Percentiles rank a stretch among this genome's conserved stretches.
Evolutionary conservation across 2,329 filamentous ascomycete genomes (phyloP).

Genomic region (Colletotrichum noveboracense): DNA sequence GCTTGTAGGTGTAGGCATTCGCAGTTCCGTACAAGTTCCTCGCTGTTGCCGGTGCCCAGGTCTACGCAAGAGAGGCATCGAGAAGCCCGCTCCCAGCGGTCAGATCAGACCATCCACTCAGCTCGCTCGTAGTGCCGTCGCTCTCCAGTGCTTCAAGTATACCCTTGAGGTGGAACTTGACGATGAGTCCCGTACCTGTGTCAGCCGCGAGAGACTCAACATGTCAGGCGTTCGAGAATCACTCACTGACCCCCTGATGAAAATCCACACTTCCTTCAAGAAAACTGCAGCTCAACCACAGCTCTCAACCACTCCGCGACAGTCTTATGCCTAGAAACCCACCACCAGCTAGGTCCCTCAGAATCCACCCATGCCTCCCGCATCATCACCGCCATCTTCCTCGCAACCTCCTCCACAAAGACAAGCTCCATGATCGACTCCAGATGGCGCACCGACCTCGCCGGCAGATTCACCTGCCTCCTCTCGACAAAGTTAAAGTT

Average conservation of each 20-base stretch:
- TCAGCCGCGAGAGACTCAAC: neutral
- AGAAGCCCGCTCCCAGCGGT: too few relatives aligned
- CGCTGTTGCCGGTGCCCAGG: neutral
- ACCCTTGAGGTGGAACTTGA: neutral
- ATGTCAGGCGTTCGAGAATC: neutral
- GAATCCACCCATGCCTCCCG: neutral
- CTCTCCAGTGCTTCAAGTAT: too few relatives aligned
- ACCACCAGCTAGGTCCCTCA: neutral
- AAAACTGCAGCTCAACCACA: neutral
- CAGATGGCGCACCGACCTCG: neutral
- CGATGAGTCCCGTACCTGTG: too few relatives aligned
- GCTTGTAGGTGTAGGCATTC: neutral
- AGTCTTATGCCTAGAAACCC: neutral
- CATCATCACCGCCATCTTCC: neutral
- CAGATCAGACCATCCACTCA: neutral
- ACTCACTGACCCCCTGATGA: neutral
- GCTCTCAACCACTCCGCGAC: neutral
- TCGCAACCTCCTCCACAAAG: neutral
- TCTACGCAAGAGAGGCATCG: rapidly evolving
- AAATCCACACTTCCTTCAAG: neutral
- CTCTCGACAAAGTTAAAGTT: neutral
- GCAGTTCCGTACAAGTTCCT: neutral
- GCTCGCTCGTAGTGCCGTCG: neutral
- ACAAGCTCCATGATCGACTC: neutral
- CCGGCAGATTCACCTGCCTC: neutral